These are phyloP conservation scores for Anthostomella pinea DNA, from an alignment of 2,329 filamentous ascomycete genomes.

Conservation along the genomic window DNA sequence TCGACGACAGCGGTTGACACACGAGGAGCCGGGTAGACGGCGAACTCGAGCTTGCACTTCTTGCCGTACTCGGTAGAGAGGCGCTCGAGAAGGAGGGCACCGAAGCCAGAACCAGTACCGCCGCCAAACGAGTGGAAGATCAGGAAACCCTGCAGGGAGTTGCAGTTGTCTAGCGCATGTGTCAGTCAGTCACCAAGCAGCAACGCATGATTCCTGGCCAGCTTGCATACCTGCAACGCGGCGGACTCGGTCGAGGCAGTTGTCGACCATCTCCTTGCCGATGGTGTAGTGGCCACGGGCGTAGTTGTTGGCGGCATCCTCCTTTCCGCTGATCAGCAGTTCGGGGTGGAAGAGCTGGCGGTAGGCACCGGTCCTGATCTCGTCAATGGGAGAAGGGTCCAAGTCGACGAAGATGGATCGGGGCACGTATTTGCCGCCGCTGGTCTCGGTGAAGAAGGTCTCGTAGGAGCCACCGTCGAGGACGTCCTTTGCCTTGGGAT, in stretches of 20 bases:
- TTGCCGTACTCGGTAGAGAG: slow-evolving; percentile 72
- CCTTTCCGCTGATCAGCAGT: slow-evolving; percentile 70
- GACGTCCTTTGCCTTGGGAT: slow-evolving; percentile 58
- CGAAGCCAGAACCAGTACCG: slow-evolving; percentile 71
- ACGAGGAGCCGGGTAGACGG: slow-evolving; percentile 68
- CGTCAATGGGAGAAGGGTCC: slow-evolving; percentile 70
- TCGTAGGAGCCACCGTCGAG: slow-evolving; percentile 64
- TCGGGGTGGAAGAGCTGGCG: slow-evolving; percentile 71
- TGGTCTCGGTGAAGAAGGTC: slow-evolving; percentile 73
- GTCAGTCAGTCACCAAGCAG: slow-evolving; percentile 14
- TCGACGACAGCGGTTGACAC: slow-evolving; percentile 70
- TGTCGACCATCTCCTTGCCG: slow-evolving; percentile 73
- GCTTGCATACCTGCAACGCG: slow-evolving; percentile 60
- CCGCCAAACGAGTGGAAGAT: slow-evolving; percentile 75
- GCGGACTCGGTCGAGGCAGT: slow-evolving; percentile 66
- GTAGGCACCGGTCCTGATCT: slow-evolving; percentile 67
- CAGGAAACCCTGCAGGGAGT: slow-evolving; percentile 69
- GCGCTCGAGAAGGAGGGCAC: slow-evolving; percentile 68
- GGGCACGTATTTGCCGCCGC: slow-evolving; percentile 68
- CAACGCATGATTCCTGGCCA: not conserved
- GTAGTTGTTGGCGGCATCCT: slow-evolving; percentile 76
- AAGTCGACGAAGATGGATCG: slow-evolving; percentile 71
- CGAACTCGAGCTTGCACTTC: slow-evolving; percentile 75
- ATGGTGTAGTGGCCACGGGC: slow-evolving; percentile 74
- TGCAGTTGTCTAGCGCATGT: slow-evolving; percentile 61